Evolutionary conservation across 2,329 filamentous ascomycete genomes (phyloP).

Genomic region (Diaporthe ampelina): DNA sequence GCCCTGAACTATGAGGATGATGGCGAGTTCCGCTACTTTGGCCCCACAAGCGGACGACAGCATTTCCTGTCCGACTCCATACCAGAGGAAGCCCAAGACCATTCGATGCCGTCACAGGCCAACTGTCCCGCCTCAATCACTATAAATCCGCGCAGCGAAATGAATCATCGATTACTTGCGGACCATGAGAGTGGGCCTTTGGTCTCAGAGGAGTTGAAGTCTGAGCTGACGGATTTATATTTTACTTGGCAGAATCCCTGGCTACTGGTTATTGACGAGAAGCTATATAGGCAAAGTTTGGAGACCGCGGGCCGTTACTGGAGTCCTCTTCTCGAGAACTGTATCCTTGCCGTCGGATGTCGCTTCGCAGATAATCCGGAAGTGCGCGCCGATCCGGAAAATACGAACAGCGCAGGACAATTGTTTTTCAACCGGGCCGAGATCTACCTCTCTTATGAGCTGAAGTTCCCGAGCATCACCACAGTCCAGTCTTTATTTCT

Average conservation of each 20-base stretch:
- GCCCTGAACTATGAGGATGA: background rate
- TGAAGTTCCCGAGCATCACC: constrained; percentile 2
- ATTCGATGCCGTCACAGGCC: background rate
- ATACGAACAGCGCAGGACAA: background rate
- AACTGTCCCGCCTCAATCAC: background rate
- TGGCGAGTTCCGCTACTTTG: constrained; percentile 9
- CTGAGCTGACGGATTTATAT: background rate
- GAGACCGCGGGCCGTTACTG: background rate
- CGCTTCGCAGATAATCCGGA: background rate
- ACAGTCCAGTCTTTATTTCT: background rate
- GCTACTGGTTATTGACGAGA: background rate
- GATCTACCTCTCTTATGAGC: background rate
- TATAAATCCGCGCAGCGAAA: background rate
- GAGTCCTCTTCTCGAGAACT: background rate
- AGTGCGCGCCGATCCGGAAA: background rate
- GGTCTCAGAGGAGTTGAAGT: background rate
- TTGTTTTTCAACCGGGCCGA: background rate
- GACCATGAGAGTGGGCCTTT: background rate
- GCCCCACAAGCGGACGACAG: background rate
- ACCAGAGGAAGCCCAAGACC: background rate
- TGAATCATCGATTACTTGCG: background rate
- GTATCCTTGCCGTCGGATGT: background rate
- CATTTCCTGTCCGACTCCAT: background rate
- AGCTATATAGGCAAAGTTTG: background rate
- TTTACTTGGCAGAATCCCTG: background rate